phyloP scores from a whole-genome alignment of 225 moss, liverwort and hornwort genomes.

The Polytrichum commune region DNA sequence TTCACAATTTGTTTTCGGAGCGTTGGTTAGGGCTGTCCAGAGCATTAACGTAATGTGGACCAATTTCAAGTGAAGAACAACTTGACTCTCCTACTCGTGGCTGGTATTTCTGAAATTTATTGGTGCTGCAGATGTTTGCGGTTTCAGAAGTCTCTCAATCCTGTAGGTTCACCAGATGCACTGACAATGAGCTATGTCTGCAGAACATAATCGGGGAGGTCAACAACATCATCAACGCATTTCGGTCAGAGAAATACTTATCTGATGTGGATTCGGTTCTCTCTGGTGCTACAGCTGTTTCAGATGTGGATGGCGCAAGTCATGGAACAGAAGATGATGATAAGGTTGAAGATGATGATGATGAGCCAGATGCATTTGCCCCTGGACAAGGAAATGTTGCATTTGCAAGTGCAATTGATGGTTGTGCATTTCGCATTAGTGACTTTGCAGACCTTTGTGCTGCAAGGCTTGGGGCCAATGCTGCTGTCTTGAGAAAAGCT shows the following conservation, averaged over 20 bases:
- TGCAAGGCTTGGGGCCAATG: constrained; percentile 87
- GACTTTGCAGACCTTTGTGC: constrained; percentile 83
- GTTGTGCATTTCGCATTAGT: constrained; percentile 87
- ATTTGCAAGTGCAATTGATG: constrained; percentile 90
- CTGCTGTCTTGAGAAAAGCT: constrained; percentile 58
- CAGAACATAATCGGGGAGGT: constrained; percentile 95
- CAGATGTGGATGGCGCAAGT: constrained; percentile 9
- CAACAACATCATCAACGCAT: constrained; percentile 89
- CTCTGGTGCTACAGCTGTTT: constrained; percentile 42
- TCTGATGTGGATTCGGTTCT: constrained; percentile 97
- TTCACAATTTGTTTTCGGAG: too few species aligned
- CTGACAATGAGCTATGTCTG: constrained; percentile 10
- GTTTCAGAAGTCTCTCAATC: too few species aligned
- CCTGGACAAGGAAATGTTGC: constrained; percentile 97
- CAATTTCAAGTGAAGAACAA: too few species aligned
- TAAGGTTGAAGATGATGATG: constrained; percentile 52
- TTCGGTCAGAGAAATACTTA: constrained; percentile 94
- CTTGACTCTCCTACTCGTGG: not conserved
- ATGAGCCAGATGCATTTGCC: constrained; percentile 90
- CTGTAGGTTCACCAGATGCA: not conserved
- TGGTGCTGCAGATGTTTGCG: too few species aligned
- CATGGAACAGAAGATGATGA: constrained; percentile 37
- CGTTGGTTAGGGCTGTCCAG: too few species aligned
- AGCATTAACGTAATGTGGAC: too few species aligned
- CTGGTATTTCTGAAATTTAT: not conserved